Evolutionary conservation across 768 basidiomycete genomes (phyloP), one percentile per base, ranked within the genome.

Genomic region (Podaxis pistillaris): DNA sequence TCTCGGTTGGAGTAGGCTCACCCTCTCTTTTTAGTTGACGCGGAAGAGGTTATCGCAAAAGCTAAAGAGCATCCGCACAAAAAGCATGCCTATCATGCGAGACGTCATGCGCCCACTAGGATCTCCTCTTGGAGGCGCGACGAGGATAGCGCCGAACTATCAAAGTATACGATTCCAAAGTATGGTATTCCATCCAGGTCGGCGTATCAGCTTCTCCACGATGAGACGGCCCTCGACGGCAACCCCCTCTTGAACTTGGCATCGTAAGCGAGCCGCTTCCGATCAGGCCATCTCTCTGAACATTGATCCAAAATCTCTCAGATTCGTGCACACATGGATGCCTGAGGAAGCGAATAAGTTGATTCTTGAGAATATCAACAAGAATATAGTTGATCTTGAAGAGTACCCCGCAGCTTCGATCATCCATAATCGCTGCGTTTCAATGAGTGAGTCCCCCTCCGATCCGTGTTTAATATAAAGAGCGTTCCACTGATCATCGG

Each of bases 331-430:
- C 68, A 89, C 87, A 1, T 85, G 82, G 81, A 85, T 85, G 83
- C 80, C 82, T 12, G 78, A 79, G 37, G 77, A 82, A 37, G 83
- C 79, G 1, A 72, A 81, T 61, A 81, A 83, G 64, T 76, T 88
- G 57, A 83, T 86, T 71, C 74, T 81, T 69, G 86, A 88, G 72
- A 87, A 88, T 68, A 72, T 87, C 63, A 81, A 79, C 73, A 87
- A 87, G 64, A 89, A 88, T 68, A 77, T 85, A 19, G 85, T 87
- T 36, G 87, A 88, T 73, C 75, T 81, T n/a, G 86, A 87, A 68
- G 87, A 88, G 69, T 88, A 89, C 68, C 86, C 86, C 2, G 82
- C 83, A 0, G 78, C 83, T 7, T 75, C 77, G 13, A 73, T 78
- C 46, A 81, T 87, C 63, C 83, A 86, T 68, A 79, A 81, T 44